Base-by-base conservation (phyloP, 306 rosid genomes). In the Calophaca sinica region DNA sequence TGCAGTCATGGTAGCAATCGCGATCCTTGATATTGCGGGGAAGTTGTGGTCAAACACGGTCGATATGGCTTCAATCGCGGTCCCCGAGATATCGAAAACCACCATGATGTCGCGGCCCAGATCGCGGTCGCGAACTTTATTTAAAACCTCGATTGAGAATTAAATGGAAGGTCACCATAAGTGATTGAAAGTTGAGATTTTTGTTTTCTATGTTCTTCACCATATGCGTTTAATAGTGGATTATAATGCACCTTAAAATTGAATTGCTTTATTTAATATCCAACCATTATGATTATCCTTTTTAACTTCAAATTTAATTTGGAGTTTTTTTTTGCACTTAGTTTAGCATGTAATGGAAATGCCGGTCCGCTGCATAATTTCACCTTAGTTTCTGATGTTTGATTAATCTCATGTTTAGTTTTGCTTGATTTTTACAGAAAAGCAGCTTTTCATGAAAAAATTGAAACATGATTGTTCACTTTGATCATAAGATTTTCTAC, bases 151-250 rank as follows among this genome's bases (percentile, higher is more conserved):
- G 11, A 14, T 32, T 54, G 28, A 28, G 13, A 49, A 45, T 38
- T 76, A 35, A 50, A 69, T 38, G 38, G 62, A 29, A 33, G 61
- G 3, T 54, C 46, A 29, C 54, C 62, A 29, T 67, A 7, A 48
- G 66, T 20, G n/a, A 10, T 64, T 29, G 12, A 46, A 58, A 41
- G 50, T 67, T 57, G 3, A 10, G 28, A 2, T 53, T 35, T 70
- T 50, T 15, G 6, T 41, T 20, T 9, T 9, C 5, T 4, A 33
- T 2, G 2, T 60, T 20, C 26, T 20, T 20, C 26, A 20, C 26
- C 26, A 20, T 20, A 20, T 20, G 26, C 26, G 26, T 20, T 20
- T 20, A 20, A 20, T 20, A 20, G 26, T 20, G 26, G 26, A 20
- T 20, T 20, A 20, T 20, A 20, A 20, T 20, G 26, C 26, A 20